These are phyloP conservation scores for Xylaria sp. DNA, from an alignment of 2,329 filamentous ascomycete species.

Conservation along the genomic window DNA sequence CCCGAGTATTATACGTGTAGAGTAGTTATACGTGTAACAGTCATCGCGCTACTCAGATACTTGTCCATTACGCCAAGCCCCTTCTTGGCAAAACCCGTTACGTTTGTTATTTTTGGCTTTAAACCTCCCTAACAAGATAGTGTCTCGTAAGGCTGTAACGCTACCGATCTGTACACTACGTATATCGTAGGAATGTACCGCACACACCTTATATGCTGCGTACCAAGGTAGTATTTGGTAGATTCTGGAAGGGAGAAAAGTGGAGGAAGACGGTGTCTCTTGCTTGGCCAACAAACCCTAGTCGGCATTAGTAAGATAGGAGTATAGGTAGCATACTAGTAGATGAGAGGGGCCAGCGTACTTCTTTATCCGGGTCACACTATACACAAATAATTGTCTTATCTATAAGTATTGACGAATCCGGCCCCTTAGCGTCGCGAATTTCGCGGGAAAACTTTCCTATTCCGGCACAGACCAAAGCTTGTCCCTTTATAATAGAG, in stretches of 20 bases:
- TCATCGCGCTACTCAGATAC: not conserved
- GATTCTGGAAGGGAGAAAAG: not conserved
- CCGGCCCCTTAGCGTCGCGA: not conserved
- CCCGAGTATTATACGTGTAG: not conserved
- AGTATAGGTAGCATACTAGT: too few species aligned
- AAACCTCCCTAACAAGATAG: not conserved
- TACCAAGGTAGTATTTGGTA: not conserved
- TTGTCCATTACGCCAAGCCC: not conserved
- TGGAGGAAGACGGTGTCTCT: not conserved
- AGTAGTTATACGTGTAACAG: not conserved
- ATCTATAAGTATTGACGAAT: not conserved
- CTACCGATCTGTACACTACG: not conserved
- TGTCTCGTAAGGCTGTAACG: not conserved
- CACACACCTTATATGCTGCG: too few species aligned
- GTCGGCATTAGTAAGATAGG: too few species aligned
- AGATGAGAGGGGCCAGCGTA: too few species aligned
- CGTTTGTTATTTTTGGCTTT: constrained; percentile 14
- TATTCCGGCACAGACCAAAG: not conserved
- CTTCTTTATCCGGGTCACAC: too few species aligned
- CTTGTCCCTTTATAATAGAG: constrained; percentile 5
- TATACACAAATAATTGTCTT: too few species aligned
- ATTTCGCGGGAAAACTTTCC: not conserved
- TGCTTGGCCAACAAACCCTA: too few species aligned
- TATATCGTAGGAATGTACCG: too few species aligned
- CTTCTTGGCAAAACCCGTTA: constrained; percentile 18